Base-by-base conservation (phyloP, 2,329 filamentous ascomycete species). In the Incumbomyces lentus region DNA sequence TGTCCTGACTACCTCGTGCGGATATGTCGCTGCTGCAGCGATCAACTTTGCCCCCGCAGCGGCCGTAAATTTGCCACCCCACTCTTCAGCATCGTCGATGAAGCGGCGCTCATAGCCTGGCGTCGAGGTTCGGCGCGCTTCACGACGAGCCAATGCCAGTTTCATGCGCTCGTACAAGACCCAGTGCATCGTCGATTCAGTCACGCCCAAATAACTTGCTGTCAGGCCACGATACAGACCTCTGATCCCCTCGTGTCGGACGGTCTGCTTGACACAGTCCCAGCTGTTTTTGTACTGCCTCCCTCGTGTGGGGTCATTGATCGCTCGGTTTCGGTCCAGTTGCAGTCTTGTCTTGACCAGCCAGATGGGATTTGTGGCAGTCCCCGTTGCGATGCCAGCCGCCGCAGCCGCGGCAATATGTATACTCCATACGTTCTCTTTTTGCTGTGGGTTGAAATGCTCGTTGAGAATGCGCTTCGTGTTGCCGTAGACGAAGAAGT, bases 351-450 rank as follows among this genome's bases (percentile, higher is more conserved):
- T 96, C 74, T 96, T 96, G 61, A 96, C 80, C 52, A 96, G 76
- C 89, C 89, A 96, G 60, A 96, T 95, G 1, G 89, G 89, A 65
- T 95, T 95, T 32, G 89, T 96, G 17, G 84, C 86, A 1, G 90
- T 95, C 39, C 86, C 86, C 0, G 90, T 95, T 6, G 82, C 81
- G 36, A 95, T 77, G 2, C 89, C 89, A 1, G 89, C 88, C 13
- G 76, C 73, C 1, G 84, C 79, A 4, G 85, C 89, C 1, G 87
- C 82, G 39, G 77, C 70, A 7, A 95, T 72, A 62, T 95, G 87
- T 10, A 95, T 88, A 31, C 46, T 53, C 56, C 56, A 58, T 14
- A 54, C 52, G 44, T 56, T 57, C 22, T 58, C 56, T 18, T 52
- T 52, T 78, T 56, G 80, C 62, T 40, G 82, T 79, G 55, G 78